Evolutionary conservation across 2,329 filamentous ascomycete genomes (phyloP), one percentile per base, ranked within the genome.

Genomic region (Raffaelea albimanens): DNA sequence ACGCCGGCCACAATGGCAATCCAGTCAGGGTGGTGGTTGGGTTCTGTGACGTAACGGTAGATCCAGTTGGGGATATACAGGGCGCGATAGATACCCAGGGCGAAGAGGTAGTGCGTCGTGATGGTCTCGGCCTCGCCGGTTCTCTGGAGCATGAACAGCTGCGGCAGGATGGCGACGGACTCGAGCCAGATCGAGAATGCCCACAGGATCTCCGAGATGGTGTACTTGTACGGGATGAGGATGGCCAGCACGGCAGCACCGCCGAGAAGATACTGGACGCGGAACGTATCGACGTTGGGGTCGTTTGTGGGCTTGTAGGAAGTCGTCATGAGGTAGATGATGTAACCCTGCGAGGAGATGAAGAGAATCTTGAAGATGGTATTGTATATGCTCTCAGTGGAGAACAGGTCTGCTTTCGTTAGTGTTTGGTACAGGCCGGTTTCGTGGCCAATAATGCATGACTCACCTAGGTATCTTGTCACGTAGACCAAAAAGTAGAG

Each of bases 51-150:
- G 68, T 91, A 97, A 48, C 93, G 77, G 69, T 87, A 97, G 59
- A 97, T 82, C 93, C 93, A 98, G 71, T 98, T 98, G 56, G 93
- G 93, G 57, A 98, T 98, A 69, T 98, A 98, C 48, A 98, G 74
- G 3, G 90, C 87, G 49, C 93, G 78, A 72, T 98, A 98, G 53
- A 83, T 72, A 31, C 93, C 93, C 34, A 98, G 75, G 14, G 94
- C 91, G 61, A 95, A 95, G 39, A 98, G 78, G 66, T 98, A 98
- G 68, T 98, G 91, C 1, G 90, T 95, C 13, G 93, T 98, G 62
- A 98, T 98, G n/a, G 93, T 96, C 70, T 98, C 93, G 11, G 93
- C 94, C 70, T 97, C 91, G 56, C 93, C 94, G 0, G 93, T 98
- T 59, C 93, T 78, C 70, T 98, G 93, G 54, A 98, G 76, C 87